These are phyloP conservation scores for Beta corolliflora DNA, from an alignment of 179 eudicot species.

Conservation along the genomic window DNA sequence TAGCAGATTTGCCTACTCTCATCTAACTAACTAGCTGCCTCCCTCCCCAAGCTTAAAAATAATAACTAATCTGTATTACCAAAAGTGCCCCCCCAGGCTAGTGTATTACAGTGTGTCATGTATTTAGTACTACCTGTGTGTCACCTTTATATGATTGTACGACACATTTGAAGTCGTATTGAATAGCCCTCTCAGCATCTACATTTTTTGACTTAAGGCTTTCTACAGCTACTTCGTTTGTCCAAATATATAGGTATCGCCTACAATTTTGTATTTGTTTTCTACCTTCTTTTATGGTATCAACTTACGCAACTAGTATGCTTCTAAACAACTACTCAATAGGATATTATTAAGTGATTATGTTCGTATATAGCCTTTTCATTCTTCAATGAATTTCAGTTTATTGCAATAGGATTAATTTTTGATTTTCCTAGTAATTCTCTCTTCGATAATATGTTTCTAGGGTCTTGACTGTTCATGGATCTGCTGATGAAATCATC, in stretches of 20 bases:
- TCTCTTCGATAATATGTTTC: not conserved
- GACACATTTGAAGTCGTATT: not conserved
- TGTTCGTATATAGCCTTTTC: not conserved
- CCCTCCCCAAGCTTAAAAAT: too few relatives aligned
- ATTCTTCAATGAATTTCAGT: not conserved
- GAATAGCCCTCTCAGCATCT: not conserved
- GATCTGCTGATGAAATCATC: conserved; percentile 70
- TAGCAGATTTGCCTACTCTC: too few relatives aligned
- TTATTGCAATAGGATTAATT: not conserved
- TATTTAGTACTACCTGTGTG: too few relatives aligned
- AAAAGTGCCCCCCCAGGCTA: too few relatives aligned
- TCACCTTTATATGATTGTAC: too few relatives aligned
- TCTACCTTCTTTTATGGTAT: not conserved
- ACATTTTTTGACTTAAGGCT: not conserved
- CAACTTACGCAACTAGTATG: not conserved
- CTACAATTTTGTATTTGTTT: not conserved
- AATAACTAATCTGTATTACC: too few relatives aligned
- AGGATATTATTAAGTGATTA: not conserved
- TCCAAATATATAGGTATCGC: not conserved
- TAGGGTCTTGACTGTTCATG: conserved; percentile 91
- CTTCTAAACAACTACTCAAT: not conserved
- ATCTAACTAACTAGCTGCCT: too few relatives aligned
- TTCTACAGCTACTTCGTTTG: not conserved
- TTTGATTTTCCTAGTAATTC: not conserved
- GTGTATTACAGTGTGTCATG: too few relatives aligned